Conservation (phyloP, 2,329 filamentous ascomycete species). For the Aspergillus terreus region DNA sequence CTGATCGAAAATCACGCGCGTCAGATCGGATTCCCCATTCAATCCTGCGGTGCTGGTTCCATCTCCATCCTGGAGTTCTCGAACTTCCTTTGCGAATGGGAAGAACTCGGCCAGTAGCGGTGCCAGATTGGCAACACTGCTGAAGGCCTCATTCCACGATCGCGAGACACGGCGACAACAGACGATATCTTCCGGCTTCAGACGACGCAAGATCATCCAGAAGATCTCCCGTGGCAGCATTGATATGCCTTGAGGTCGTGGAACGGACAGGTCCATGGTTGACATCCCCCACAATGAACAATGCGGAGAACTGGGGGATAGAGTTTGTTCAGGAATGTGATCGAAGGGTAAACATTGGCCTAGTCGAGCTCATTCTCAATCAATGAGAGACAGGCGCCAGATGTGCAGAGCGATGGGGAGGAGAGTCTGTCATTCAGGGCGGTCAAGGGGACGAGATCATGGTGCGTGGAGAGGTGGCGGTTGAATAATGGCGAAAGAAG, state of each 20-base stretch:
- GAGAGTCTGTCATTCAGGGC: not conserved
- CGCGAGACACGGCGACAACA: conserved; percentile 52
- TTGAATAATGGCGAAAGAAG: conserved; percentile 4
- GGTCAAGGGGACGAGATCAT: not conserved
- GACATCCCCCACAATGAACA: not conserved
- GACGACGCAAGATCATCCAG: conserved; percentile 48
- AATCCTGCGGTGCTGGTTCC: not conserved
- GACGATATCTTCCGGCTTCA: conserved; percentile 51
- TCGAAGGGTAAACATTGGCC: not conserved
- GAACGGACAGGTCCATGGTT: not conserved
- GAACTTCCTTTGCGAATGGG: conserved; percentile 52
- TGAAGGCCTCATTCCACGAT: conserved; percentile 50
- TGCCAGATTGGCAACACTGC: conserved; percentile 44
- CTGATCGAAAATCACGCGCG: conserved; percentile 41
- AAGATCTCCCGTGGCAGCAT: conserved; percentile 58
- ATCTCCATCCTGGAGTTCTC: conserved; percentile 25
- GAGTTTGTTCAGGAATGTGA: not conserved
- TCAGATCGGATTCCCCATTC: conserved; percentile 5
- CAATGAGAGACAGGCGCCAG: too few species aligned
- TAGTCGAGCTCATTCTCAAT: not conserved
- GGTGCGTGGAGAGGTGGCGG: not conserved
- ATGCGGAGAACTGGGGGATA: not conserved
- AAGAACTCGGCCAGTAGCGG: conserved; percentile 51
- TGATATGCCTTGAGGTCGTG: conserved; percentile 18
- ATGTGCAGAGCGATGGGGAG: too few species aligned